Evolutionary conservation across 73 alveolate species (phyloP).

Genomic region (Tetrahymena borealis): DNA sequence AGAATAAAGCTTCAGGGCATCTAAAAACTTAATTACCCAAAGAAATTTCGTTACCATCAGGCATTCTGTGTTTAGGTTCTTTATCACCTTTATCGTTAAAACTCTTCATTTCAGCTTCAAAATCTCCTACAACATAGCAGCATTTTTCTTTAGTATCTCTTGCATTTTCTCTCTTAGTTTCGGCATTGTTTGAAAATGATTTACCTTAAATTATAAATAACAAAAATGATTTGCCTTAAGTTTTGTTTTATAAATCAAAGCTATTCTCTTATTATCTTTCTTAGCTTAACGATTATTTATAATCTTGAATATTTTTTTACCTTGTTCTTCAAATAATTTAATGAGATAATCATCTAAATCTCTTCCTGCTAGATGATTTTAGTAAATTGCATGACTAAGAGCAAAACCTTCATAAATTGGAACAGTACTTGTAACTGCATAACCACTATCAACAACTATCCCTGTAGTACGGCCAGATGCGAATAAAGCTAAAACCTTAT

Average conservation of each 20-base stretch:
- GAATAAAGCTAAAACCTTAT: constrained; percentile 79
- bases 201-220: no score
- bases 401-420: constrained; percentile 98
- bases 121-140: constrained; percentile 66
- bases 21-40: constrained; percentile 67
- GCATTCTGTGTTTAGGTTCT: constrained; percentile 65
- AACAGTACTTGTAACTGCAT: constrained; percentile 84
- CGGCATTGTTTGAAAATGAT: constrained; percentile 19
- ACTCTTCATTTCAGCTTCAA: constrained; percentile 67
- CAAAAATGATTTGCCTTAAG: no score
- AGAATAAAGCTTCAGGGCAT: constrained; percentile 80
- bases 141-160: constrained; percentile 36
- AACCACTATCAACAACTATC: constrained; percentile 95
- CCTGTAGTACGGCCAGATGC: constrained; percentile 98
- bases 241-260: no score
- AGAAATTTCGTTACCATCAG: constrained; percentile 76
- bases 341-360: constrained; percentile 78
- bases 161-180: constrained; percentile 42
- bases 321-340: constrained; percentile 57
- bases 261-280: no score
- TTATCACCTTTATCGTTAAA: constrained; percentile 51
- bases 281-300: no score
- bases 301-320: constrained; percentile 36
- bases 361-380: constrained; percentile 83
- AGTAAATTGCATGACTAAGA: constrained; percentile 87